These are phyloP conservation scores for Colletotrichum agaves DNA, from an alignment of 2,329 filamentous ascomycete species.

Conservation along the genomic window DNA sequence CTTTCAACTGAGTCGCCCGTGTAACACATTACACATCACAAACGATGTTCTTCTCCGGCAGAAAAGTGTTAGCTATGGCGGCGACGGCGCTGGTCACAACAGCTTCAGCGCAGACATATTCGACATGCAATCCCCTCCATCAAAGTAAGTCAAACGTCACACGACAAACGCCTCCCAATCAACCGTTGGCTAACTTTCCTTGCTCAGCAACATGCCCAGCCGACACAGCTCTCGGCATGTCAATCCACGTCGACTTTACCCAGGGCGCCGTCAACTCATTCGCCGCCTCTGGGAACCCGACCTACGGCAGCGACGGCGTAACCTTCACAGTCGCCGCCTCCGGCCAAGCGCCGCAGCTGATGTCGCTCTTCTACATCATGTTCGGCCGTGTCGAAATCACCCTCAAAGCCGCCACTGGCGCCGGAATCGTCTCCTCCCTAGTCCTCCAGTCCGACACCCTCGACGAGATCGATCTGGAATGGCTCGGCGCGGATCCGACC, in stretches of 20 bases:
- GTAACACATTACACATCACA: not conserved
- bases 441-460: constrained; percentile 91
- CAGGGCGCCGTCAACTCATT: constrained; percentile 83
- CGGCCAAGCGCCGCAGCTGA: constrained; percentile 87
- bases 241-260: constrained; percentile 87
- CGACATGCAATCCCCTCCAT: constrained; percentile 52
- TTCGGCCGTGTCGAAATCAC: constrained; percentile 90
- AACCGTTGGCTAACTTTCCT: not conserved
- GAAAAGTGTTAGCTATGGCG: constrained; percentile 38
- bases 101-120: constrained; percentile 53
- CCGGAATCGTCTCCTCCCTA: constrained; percentile 91
- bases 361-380: constrained; percentile 98
- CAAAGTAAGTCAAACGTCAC: constrained; percentile 42
- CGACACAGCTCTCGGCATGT: constrained; percentile 83
- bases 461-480: constrained; percentile 98
- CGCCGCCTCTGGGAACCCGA: constrained; percentile 73
- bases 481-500: constrained; percentile 80
- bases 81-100: constrained; percentile 41
- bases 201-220: constrained; percentile 71
- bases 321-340: constrained; percentile 81
- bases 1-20: not conserved
- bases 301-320: constrained; percentile 81
- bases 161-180: not conserved
- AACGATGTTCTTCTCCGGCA: constrained; percentile 31
- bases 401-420: constrained; percentile 87